phyloP scores from a whole-genome alignment of 2,329 filamentous ascomycete genomes.

The Ophiognomonia clavigignenti-juglandacearum region DNA sequence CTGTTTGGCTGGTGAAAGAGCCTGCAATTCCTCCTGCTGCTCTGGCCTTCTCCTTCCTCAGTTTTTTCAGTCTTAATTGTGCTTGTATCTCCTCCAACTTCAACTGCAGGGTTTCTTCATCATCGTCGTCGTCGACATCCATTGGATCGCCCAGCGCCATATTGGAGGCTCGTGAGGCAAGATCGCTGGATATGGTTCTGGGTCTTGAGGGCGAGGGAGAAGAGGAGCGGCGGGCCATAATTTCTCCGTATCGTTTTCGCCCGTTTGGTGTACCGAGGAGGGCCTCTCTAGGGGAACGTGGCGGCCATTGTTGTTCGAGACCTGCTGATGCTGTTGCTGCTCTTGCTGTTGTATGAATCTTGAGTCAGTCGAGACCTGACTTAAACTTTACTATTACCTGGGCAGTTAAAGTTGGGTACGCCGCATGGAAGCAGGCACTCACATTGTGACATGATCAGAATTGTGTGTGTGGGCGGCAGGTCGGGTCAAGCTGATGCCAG shows the following conservation, averaged over 20 bases:
- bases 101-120: constrained; percentile 84
- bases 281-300: constrained; percentile 60
- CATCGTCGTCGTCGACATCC: constrained; percentile 57
- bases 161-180: constrained; percentile 20
- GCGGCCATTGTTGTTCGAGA: constrained; percentile 58
- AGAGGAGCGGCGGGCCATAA: constrained; percentile 61
- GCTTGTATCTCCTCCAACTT: constrained; percentile 87
- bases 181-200: constrained; percentile 29
- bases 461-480: too few relatives aligned
- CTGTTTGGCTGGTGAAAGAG: constrained; percentile 6
- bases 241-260: constrained; percentile 66
- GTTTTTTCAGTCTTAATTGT: constrained; percentile 77
- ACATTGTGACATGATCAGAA: background rate
- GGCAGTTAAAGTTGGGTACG: background rate
- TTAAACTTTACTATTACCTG: background rate
- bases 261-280: constrained; percentile 70
- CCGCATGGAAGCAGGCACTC: background rate
- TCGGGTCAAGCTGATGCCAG: too few relatives aligned
- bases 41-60: constrained; percentile 60
- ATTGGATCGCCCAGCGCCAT: constrained; percentile 17
- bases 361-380: constrained; percentile 11
- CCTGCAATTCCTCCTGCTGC: constrained; percentile 4
- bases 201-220: constrained; percentile 62
- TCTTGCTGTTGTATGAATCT: constrained; percentile 13
- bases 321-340: constrained; percentile 21